Percentiles rank a stretch among this genome's conserved stretches.
Evolutionary conservation across 306 rosid species (phyloP).

Genomic region (Canavalia ensiformis): DNA sequence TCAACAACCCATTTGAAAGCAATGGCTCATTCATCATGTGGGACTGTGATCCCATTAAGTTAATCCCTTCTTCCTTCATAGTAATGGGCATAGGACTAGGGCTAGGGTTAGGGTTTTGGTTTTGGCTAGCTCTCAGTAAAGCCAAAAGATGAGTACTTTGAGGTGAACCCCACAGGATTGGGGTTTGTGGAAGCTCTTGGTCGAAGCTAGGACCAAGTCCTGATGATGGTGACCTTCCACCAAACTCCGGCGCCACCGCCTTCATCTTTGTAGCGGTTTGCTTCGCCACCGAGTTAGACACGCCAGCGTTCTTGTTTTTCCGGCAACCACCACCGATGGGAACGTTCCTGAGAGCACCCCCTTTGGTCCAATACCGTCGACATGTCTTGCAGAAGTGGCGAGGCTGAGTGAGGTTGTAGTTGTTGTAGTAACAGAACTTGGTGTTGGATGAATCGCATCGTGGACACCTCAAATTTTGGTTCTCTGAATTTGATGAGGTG

Average conservation of each 20-base stretch:
- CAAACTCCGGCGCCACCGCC: constrained; percentile 63
- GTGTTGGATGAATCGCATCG: constrained; percentile 70
- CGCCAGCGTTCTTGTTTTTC: constrained; percentile 62
- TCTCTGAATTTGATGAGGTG: constrained; percentile 57
- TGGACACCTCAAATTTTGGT: constrained; percentile 73
- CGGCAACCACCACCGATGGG: constrained; percentile 55
- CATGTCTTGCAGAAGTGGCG: constrained; percentile 99
- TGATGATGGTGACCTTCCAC: constrained; percentile 54
- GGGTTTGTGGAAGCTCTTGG: constrained; percentile 48
- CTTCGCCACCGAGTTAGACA: constrained; percentile 52
- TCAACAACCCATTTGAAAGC: constrained; percentile 41
- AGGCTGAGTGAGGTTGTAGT: constrained; percentile 92
- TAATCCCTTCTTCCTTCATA: constrained; percentile 62
- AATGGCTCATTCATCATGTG: constrained; percentile 63
- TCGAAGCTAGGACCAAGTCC: constrained; percentile 49
- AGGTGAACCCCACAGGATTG: constrained; percentile 84
- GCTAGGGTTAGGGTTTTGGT: constrained; percentile 72
- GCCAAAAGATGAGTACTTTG: constrained; percentile 79
- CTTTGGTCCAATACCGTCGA: constrained; percentile 85
- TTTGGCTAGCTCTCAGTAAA: constrained; percentile 67
- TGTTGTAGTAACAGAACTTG: constrained; percentile 75
- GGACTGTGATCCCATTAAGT: constrained; percentile 48
- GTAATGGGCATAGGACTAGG: background rate
- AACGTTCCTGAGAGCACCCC: constrained; percentile 47
- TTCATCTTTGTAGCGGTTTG: constrained; percentile 61